phyloP scores from a whole-genome alignment of 768 basidiomycete species.

The Lanmaoa pseudosensibilis region DNA sequence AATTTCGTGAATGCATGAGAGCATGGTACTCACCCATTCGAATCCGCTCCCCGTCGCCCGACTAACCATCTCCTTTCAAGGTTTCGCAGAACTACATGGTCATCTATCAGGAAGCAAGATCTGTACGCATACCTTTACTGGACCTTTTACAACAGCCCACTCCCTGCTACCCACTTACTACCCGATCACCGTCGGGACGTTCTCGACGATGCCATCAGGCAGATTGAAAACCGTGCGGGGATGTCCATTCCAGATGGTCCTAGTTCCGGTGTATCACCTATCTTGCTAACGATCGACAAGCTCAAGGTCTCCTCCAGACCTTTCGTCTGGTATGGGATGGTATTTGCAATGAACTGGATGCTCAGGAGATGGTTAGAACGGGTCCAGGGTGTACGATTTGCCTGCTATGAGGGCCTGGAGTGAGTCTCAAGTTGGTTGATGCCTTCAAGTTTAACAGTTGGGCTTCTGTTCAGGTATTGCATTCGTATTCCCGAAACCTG shows the following conservation, averaged over 20 bases:
- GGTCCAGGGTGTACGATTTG: conserved; percentile 44
- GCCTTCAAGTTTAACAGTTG: not conserved
- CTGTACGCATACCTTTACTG: conserved; percentile 79
- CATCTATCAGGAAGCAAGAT: conserved; percentile 60
- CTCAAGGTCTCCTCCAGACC: conserved; percentile 72
- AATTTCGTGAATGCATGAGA: conserved; percentile 67
- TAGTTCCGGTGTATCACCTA: conserved; percentile 49
- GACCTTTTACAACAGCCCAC: conserved; percentile 71
- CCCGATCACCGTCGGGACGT: conserved; percentile 45
- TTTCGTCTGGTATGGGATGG: conserved; percentile 56
- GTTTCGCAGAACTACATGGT: conserved; percentile 79
- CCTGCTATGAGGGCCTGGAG: conserved; percentile 67
- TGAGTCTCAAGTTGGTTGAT: conserved; percentile 35
- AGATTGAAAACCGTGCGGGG: conserved; percentile 74
- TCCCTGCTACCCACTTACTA: conserved; percentile 52
- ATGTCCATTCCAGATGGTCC: conserved; percentile 60
- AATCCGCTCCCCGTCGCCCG: not conserved
- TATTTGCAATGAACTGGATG: conserved; percentile 49
- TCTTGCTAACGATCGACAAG: conserved; percentile 77
- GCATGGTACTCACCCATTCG: conserved; percentile 41
- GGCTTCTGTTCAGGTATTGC: conserved; percentile 54
- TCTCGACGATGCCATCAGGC: conserved; percentile 58
- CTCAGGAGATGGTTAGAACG: conserved; percentile 46
- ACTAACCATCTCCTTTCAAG: conserved; percentile 29
- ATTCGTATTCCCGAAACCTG: conserved; percentile 68